These are phyloP conservation scores for Hygrocybe coccinea DNA, from an alignment of 768 basidiomycete species.

Conservation along the genomic window DNA sequence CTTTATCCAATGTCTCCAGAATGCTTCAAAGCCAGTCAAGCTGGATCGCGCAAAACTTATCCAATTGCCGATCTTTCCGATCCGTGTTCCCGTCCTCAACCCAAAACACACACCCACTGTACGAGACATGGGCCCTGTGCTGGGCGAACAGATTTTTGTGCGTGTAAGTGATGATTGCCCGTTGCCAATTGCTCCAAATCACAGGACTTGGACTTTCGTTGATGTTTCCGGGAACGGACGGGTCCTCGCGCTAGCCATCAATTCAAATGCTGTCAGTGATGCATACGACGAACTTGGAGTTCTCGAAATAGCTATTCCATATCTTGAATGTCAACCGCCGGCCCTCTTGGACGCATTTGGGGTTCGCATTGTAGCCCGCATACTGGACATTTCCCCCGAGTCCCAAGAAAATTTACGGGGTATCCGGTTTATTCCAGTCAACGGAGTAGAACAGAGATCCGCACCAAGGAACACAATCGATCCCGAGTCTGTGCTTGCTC, in stretches of 20 bases:
- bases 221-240: neutral
- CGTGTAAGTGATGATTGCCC: neutral
- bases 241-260: neutral
- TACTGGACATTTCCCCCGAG: too few relatives aligned
- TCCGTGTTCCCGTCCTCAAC: neutral
- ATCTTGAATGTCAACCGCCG: slow-evolving; percentile 27
- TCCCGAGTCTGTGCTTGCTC: slow-evolving; percentile 27
- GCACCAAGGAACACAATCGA: slow-evolving; percentile 29
- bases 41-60: neutral
- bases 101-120: neutral
- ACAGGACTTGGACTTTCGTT: neutral
- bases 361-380: neutral
- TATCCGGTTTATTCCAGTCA: slow-evolving; percentile 25
- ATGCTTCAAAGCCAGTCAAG: neutral
- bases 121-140: neutral
- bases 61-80: slow-evolving; percentile 1
- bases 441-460: slow-evolving; percentile 13
- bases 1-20: neutral
- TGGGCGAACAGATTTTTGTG: neutral
- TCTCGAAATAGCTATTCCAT: slow-evolving; percentile 26
- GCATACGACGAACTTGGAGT: slow-evolving; percentile 9
- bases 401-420: slow-evolving; percentile 12
- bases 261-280: neutral
- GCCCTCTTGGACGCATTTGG: slow-evolving; percentile 26
- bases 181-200: neutral